These are phyloP conservation scores for Fomitopsis serialis DNA, from an alignment of 768 basidiomycete genomes.

Conservation along the genomic window DNA sequence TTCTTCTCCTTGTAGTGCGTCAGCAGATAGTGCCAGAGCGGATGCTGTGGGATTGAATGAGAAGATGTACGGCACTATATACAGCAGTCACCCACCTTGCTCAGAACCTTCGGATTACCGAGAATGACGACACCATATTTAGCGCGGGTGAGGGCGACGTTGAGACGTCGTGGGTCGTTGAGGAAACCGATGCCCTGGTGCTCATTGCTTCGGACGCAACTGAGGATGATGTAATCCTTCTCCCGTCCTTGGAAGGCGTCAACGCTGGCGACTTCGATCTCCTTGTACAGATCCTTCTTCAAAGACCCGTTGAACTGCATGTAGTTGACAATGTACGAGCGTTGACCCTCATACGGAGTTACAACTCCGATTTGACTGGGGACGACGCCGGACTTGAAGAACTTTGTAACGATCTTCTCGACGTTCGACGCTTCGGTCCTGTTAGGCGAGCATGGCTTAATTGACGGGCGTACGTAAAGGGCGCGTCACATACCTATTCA, in stretches of 20 bases:
- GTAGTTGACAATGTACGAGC: conserved; percentile 97
- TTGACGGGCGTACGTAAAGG: neutral
- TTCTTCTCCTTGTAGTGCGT: conserved; percentile 98
- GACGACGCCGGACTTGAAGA: conserved; percentile 98
- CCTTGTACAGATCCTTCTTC: conserved; percentile 99
- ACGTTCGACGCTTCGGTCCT: conserved; percentile 99
- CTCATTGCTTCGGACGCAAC: conserved; percentile 97
- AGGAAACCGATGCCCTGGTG: conserved; percentile 99
- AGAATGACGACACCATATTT: conserved; percentile 98
- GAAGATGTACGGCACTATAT: conserved; percentile 3
- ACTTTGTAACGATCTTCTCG: conserved; percentile 99
- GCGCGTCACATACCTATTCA: conserved; percentile 64
- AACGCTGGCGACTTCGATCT: conserved; percentile 97
- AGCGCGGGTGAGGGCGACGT: conserved; percentile 94
- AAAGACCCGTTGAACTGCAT: conserved; percentile 99
- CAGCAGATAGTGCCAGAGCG: conserved; percentile 95
- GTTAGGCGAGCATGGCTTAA: conserved; percentile 8
- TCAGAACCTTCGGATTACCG: conserved; percentile 99
- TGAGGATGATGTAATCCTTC: conserved; percentile 99
- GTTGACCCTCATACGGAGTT: conserved; percentile 98
- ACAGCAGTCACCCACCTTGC: conserved; percentile 64
- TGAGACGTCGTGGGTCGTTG: conserved; percentile 93
- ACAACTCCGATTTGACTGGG: conserved; percentile 96
- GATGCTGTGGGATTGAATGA: conserved; percentile 59
- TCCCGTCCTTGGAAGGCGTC: conserved; percentile 99